Conservation (phyloP, 2,329 filamentous ascomycete species). For the Aspergillus thermomutatus region DNA sequence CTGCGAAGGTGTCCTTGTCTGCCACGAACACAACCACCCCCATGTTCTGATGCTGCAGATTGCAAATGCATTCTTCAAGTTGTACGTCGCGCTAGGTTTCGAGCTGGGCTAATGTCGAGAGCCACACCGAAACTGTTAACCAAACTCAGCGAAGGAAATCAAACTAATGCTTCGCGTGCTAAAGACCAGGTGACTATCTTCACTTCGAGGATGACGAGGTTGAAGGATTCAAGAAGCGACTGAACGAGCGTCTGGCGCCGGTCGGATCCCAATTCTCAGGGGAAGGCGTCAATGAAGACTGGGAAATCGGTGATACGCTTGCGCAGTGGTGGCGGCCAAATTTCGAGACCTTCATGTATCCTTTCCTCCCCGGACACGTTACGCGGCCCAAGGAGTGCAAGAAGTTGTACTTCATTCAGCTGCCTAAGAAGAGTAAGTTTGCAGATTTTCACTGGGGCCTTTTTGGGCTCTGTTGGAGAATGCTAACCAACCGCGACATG, state of each 20-base stretch:
- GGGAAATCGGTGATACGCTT: slow-evolving; percentile 90
- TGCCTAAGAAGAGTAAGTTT: slow-evolving; percentile 80
- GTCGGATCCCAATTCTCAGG: slow-evolving; percentile 78
- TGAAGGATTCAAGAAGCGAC: slow-evolving; percentile 85
- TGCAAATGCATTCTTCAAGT: slow-evolving; percentile 98
- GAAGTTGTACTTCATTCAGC: slow-evolving; percentile 95
- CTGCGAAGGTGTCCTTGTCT: slow-evolving; percentile 94
- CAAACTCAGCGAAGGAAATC: background rate
- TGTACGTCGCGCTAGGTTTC: slow-evolving; percentile 47
- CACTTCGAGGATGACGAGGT: slow-evolving; percentile 83
- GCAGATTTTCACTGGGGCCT: background rate
- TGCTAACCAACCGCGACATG: background rate
- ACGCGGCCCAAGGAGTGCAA: slow-evolving; percentile 98
- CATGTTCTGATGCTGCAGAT: slow-evolving; percentile 99
- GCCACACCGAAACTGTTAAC: background rate
- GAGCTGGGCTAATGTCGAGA: background rate
- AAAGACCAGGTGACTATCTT: slow-evolving; percentile 85
- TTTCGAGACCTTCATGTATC: slow-evolving; percentile 99
- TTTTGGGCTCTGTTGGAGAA: background rate
- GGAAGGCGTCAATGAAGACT: slow-evolving; percentile 86
- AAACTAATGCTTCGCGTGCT: slow-evolving; percentile 1
- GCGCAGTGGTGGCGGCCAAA: slow-evolving; percentile 99
- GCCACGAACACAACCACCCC: slow-evolving; percentile 98
- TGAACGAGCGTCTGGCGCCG: slow-evolving; percentile 91
- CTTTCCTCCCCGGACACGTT: slow-evolving; percentile 93